Conservation (phyloP, 257 asterid genomes). For the Solanum sparsipilum region DNA sequence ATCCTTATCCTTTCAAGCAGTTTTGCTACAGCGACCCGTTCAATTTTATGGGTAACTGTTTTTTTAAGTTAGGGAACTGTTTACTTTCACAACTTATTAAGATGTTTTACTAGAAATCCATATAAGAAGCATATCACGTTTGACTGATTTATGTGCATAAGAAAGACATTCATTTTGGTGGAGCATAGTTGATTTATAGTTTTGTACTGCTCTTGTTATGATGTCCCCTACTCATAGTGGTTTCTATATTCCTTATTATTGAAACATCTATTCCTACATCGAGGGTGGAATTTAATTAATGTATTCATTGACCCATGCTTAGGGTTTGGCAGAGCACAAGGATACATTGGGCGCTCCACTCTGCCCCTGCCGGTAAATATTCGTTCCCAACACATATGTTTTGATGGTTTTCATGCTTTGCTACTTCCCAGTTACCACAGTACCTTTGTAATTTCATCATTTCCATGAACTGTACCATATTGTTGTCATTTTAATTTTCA, state of each 20-base stretch:
- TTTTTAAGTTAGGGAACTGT: not conserved
- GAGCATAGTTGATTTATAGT: not conserved
- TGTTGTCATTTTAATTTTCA: constrained; percentile 7
- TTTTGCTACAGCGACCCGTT: not conserved
- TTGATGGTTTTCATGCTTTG: not conserved
- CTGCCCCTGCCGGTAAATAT: constrained; percentile 78
- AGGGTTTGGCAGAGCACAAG: constrained; percentile 99
- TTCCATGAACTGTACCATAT: not conserved
- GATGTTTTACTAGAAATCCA: not conserved
- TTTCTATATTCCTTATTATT: not conserved
- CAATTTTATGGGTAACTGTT: not conserved
- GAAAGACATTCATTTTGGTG: not conserved
- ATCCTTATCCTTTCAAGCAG: not conserved
- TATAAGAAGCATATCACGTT: not conserved
- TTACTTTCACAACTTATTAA: not conserved
- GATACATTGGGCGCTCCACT: constrained; percentile 94
- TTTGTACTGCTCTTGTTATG: not conserved
- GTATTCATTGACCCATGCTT: constrained; percentile 10
- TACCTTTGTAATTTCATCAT: not conserved
- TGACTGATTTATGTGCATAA: not conserved
- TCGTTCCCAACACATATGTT: not conserved
- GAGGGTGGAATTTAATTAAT: not conserved
- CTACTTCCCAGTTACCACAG: not conserved
- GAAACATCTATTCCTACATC: not conserved
- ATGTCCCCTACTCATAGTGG: not conserved